These are phyloP conservation scores for Umbelopsis sp. DNA, from an alignment of 371 early-diverging fungal species.

Conservation along the genomic window DNA sequence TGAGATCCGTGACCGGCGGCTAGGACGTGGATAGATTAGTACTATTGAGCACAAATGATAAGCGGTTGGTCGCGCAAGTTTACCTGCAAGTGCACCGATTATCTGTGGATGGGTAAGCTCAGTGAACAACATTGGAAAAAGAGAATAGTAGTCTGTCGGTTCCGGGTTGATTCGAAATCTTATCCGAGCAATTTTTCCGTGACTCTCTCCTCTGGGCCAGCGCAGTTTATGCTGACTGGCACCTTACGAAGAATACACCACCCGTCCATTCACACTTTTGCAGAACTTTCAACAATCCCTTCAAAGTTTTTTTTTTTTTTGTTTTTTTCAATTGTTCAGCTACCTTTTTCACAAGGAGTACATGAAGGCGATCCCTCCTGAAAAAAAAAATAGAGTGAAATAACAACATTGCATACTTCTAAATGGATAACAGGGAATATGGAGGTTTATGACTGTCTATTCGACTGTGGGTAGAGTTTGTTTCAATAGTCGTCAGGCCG, in stretches of 20 bases:
- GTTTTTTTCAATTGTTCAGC: neutral
- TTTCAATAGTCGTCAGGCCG: neutral
- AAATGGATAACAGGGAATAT: no score
- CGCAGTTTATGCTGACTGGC: no score
- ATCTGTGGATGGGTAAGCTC: constrained; percentile 12
- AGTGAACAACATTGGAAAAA: constrained; percentile 8
- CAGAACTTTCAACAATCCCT: no score
- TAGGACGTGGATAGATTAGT: neutral
- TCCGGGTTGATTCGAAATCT: constrained; percentile 1
- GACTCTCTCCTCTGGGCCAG: neutral
- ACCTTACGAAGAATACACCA: no score
- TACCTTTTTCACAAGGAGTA: neutral
- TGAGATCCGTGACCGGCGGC: constrained; percentile 16
- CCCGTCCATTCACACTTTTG: no score
- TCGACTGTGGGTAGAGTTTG: neutral
- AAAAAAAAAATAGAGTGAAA: neutral
- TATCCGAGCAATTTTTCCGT: neutral
- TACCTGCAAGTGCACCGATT: constrained; percentile 7
- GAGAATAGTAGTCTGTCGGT: neutral
- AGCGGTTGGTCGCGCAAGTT: neutral
- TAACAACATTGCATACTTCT: neutral
- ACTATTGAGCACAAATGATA: neutral
- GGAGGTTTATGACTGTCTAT: no score
- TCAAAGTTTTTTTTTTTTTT: no score
- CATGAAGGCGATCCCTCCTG: neutral